Conservation (phyloP, 352 stramenopile species). For the Phytophthora pluvialis region DNA sequence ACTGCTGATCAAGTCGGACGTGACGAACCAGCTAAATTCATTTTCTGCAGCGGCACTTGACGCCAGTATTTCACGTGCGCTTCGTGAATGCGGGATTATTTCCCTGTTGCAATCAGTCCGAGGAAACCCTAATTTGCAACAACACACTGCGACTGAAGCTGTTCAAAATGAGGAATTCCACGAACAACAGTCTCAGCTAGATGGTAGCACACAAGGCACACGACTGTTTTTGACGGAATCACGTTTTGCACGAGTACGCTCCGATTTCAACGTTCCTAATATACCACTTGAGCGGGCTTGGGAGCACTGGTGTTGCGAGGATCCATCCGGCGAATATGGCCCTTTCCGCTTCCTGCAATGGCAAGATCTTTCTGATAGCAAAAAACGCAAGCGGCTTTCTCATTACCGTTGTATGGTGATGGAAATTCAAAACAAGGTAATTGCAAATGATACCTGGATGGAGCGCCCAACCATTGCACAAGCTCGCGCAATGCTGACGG, state of each 20-base stretch:
- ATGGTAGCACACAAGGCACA: background rate
- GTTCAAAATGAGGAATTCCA: too few relatives aligned
- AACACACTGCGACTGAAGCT: too few relatives aligned
- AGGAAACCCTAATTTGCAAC: background rate
- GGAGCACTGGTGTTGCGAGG: conserved; percentile 11
- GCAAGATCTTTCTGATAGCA: background rate
- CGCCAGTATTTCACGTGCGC: background rate
- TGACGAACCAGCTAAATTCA: background rate
- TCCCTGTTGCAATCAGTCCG: background rate
- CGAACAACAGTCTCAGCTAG: background rate
- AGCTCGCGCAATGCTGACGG: background rate
- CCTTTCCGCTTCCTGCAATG: conserved; percentile 5
- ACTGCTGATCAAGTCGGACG: background rate
- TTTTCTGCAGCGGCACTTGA: background rate
- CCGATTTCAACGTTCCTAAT: background rate
- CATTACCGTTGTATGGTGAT: conserved; percentile 18
- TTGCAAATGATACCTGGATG: background rate
- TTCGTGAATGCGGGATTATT: background rate
- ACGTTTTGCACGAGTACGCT: background rate
- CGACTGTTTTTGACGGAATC: background rate
- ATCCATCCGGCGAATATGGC: background rate
- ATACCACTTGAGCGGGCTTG: background rate
- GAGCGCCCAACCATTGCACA: background rate
- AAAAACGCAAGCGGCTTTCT: conserved; percentile 4
- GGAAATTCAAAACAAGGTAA: conserved; percentile 8